Evolutionary conservation across 2,329 filamentous ascomycete genomes (phyloP), one percentile per base, ranked within the genome.

Genomic region (Aspergillus sp.): DNA sequence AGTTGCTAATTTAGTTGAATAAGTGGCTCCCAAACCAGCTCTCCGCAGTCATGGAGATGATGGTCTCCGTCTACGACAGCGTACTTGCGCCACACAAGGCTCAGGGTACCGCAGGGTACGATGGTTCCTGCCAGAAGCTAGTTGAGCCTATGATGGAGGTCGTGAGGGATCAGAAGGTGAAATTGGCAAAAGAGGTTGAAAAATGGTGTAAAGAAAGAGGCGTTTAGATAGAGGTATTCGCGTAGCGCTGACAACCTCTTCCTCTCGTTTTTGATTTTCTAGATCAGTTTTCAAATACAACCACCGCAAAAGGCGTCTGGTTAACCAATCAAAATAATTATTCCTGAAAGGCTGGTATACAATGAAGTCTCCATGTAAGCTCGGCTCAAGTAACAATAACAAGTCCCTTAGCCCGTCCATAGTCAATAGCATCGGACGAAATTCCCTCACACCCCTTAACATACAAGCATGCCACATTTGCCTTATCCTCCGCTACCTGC

Each of bases 21-120:
- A 78, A 78, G 71, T 80, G 78, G 78, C 69, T 80, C 41, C 78
- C 78, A 0, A 80, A 80, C 56, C 78, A 80, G 60, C 67, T 80
- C 4, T 76, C 74, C 3, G 77, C 76, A 2, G 78, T 80, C n/a
- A 78, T 80, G 76, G 77, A 79, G 37, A 65, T 79, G 57, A 79
- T 80, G 78, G 64, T 79, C n/a, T 66, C 70, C 2, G 74, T 79
- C 31, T 79, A 79, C 35, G 71, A 76, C n/a, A 68, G 64, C 1
- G 68, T 75, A 33, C 68, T 77, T 45, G 72, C 67, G 2, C 70
- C 73, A 1, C 68, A 67, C 52, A 70, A 75, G 3, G 51, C 52
- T 59, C n/a, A 64, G 69, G 54, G 62, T 69, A 11, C 40, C 61
- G 47, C 64, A 12, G 61, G 61, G 5, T 66, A 69, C 35, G 61